These are phyloP conservation scores for Mariannaea sp. DNA, from an alignment of 2,329 filamentous ascomycete species.

Conservation along the genomic window DNA sequence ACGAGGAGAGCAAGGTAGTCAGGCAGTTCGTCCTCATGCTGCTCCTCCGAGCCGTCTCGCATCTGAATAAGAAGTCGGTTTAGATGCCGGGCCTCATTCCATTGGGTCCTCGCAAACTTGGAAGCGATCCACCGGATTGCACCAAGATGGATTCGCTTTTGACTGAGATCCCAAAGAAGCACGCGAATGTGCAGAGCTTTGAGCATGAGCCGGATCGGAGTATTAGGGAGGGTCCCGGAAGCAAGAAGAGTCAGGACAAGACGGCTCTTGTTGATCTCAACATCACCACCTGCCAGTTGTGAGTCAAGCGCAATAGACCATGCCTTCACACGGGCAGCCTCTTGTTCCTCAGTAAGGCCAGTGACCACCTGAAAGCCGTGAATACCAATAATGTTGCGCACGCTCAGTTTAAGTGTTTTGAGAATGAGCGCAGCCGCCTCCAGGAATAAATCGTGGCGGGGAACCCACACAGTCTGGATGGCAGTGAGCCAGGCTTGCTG, in stretches of 20 bases:
- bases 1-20: slow-evolving; percentile 77
- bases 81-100: slow-evolving; percentile 78
- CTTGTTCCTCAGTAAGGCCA: slow-evolving; percentile 81
- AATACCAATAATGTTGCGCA: slow-evolving; percentile 77
- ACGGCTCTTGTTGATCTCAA: slow-evolving; percentile 85
- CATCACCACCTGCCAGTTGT: slow-evolving; percentile 87
- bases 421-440: slow-evolving; percentile 80
- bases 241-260: slow-evolving; percentile 85
- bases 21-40: slow-evolving; percentile 66
- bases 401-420: slow-evolving; percentile 81
- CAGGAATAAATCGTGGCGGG: slow-evolving; percentile 82
- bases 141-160: slow-evolving; percentile 66
- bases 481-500: slow-evolving; percentile 92
- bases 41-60: slow-evolving; percentile 47
- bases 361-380: slow-evolving; percentile 79
- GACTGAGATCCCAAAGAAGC: slow-evolving; percentile 77
- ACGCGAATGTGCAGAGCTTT: slow-evolving; percentile 92
- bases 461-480: slow-evolving; percentile 90
- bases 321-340: slow-evolving; percentile 83
- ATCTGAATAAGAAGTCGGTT: slow-evolving; percentile 53
- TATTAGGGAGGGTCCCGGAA: slow-evolving; percentile 83
- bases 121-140: slow-evolving; percentile 72
- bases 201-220: slow-evolving; percentile 82
- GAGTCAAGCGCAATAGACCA: slow-evolving; percentile 95
- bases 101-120: slow-evolving; percentile 74